Evolutionary conservation across 306 rosid species (phyloP), one percentile per base, ranked within the genome.

Genomic region (Dalbergia oliveri): DNA sequence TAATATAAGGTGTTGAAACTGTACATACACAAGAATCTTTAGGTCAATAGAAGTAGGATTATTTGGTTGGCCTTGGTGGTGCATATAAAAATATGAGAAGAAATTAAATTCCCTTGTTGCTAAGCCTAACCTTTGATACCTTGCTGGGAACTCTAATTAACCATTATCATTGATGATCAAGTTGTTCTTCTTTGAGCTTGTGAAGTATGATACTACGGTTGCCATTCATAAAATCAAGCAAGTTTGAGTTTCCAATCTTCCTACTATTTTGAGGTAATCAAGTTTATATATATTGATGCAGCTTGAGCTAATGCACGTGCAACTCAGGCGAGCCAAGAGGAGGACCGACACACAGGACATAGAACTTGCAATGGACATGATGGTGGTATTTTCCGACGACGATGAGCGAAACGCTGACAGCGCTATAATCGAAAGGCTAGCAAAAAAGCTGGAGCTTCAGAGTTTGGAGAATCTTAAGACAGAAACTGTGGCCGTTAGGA

Each of bases 311-410:
- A 94, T 90, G 94, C 84, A 83, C 79, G 71, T 69, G 77, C 98
- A 94, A 86, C 97, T 94, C 41, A 86, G 73, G 83, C 82, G 97
- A 54, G 97, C 90, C 0, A 88, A 84, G 79, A 88, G 85, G 75
- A 84, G 97, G 39, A 85, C 89, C 0, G 97, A 94, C 61, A 89
- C 98, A 4, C 98, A 92, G 54, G 98, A 94, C 81, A 94, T 94
- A 58, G 98, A 94, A 79, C 92, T 94, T 60, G 97, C 97, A 82
- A 90, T 94, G 97, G 98, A 94, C 56, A 82, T 91, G 92, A 91
- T 94, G 89, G 97, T 89, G 8, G 92, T 85, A 11, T 84, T 91
- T 68, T 92, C 94, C n/a, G 87, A 89, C 33, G 83, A 83, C 8
- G 88, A 86, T 65, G 89, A 78, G 47, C 83, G 94, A 18, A 91